Percentiles rank a stretch among this genome's conserved stretches.
These are phyloP conservation scores for Cutaneotrichosporon curvatum DNA, from an alignment of 1,284 basidiomycete genomes.

Conservation along the genomic window DNA sequence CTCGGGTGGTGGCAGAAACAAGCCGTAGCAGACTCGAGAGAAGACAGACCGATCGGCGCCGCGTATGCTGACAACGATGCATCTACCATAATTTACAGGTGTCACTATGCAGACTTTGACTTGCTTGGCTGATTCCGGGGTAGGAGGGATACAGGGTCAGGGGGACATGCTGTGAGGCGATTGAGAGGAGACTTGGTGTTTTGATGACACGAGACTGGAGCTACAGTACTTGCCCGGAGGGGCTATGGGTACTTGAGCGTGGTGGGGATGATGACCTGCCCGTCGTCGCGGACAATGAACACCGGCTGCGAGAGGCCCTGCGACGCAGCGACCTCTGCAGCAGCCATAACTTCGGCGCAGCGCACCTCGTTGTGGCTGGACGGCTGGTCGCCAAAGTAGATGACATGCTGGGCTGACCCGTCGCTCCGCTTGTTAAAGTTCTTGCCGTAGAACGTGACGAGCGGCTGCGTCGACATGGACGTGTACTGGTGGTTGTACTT, in stretches of 20 bases:
- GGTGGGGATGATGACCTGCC: slow-evolving; percentile 80
- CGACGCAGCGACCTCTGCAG: slow-evolving; percentile 37
- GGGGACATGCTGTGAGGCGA: too few species aligned
- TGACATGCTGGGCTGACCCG: slow-evolving; percentile 48
- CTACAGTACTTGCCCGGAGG: too few species aligned
- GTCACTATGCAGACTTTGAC: too few species aligned
- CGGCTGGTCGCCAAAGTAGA: slow-evolving; percentile 84
- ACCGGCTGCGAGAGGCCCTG: slow-evolving; percentile 57
- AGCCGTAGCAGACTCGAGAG: too few species aligned
- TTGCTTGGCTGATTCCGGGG: too few species aligned
- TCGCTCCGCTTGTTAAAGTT: slow-evolving; percentile 74
- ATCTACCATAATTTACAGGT: too few species aligned
- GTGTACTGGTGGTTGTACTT: slow-evolving; percentile 34
- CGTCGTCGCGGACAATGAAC: slow-evolving; percentile 77
- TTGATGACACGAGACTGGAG: too few species aligned
- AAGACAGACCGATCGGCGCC: too few species aligned
- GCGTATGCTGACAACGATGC: too few species aligned
- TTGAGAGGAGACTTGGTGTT: too few species aligned
- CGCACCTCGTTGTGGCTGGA: slow-evolving; percentile 79
- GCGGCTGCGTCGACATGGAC: slow-evolving; percentile 24
- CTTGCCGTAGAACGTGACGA: slow-evolving; percentile 61
- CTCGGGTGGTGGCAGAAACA: too few species aligned
- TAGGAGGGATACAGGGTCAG: too few species aligned
- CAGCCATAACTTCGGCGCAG: slow-evolving; percentile 58
- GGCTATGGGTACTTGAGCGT: slow-evolving; percentile 65